phyloP scores from a whole-genome alignment of 2,329 filamentous ascomycete species.

The Xylaria polymorpha region DNA sequence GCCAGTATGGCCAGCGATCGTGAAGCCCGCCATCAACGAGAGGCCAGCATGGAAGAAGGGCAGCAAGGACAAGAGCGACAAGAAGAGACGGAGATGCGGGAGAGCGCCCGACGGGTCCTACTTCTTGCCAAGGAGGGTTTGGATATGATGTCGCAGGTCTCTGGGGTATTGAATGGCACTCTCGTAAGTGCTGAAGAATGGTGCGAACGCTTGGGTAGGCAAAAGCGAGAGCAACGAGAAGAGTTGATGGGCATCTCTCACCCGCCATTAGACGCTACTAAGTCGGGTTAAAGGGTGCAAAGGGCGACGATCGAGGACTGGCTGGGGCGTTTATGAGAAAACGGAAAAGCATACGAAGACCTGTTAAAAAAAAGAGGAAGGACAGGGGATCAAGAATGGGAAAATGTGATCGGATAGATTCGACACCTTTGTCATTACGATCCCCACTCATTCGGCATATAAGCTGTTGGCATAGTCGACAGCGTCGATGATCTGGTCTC shows the following conservation, averaged over 20 bases:
- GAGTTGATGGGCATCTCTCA: slow-evolving; percentile 41
- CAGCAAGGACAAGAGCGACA: slow-evolving; percentile 56
- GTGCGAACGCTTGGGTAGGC: slow-evolving; percentile 80
- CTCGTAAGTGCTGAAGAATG: slow-evolving; percentile 91
- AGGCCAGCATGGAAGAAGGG: slow-evolving; percentile 50
- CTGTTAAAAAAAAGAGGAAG: background rate
- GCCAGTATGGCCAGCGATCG: slow-evolving; percentile 65
- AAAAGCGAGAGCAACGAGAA: slow-evolving; percentile 51
- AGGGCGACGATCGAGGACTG: slow-evolving; percentile 5
- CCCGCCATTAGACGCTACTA: slow-evolving; percentile 42
- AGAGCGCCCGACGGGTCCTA: slow-evolving; percentile 80
- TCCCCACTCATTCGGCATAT: slow-evolving; percentile 7
- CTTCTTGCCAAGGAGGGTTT: slow-evolving; percentile 89
- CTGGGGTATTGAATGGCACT: slow-evolving; percentile 86
- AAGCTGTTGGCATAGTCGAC: background rate
- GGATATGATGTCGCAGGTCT: slow-evolving; percentile 95
- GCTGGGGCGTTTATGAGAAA: slow-evolving; percentile 18
- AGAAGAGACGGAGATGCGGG: slow-evolving; percentile 58
- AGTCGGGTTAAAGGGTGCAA: slow-evolving; percentile 42
- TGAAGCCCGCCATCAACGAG: slow-evolving; percentile 42
- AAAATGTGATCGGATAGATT: slow-evolving; percentile 10
- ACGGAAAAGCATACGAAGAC: slow-evolving; percentile 1
- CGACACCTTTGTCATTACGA: slow-evolving; percentile 7
- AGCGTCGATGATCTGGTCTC: background rate
- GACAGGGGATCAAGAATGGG: background rate